These are phyloP conservation scores for Botrytis medusae DNA, from an alignment of 2,329 filamentous ascomycete species.

Conservation along the genomic window DNA sequence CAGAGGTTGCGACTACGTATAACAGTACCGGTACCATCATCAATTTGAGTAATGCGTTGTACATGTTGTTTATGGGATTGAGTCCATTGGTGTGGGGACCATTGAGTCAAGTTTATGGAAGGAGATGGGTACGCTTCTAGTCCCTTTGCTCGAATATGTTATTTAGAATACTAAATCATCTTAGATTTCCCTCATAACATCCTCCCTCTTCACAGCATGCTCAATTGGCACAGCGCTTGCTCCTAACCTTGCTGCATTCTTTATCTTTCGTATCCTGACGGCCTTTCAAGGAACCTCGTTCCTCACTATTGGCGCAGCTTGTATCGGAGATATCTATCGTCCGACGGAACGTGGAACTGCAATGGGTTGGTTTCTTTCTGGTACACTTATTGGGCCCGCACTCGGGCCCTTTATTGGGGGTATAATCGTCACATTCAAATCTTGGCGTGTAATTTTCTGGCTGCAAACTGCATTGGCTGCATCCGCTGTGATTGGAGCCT, in stretches of 20 bases:
- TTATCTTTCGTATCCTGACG: slow-evolving; percentile 71
- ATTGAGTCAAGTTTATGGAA: slow-evolving; percentile 63
- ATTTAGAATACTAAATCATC: slow-evolving; percentile 15
- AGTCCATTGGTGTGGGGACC: slow-evolving; percentile 72
- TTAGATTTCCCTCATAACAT: slow-evolving; percentile 59
- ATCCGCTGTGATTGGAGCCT: slow-evolving; percentile 56
- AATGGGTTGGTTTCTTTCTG: slow-evolving; percentile 70
- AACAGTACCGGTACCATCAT: slow-evolving; percentile 66
- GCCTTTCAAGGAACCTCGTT: slow-evolving; percentile 76
- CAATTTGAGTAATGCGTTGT: slow-evolving; percentile 73
- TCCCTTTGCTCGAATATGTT: not conserved
- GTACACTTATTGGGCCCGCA: slow-evolving; percentile 70
- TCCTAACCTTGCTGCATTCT: slow-evolving; percentile 69
- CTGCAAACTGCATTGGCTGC: slow-evolving; percentile 69
- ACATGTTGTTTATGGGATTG: slow-evolving; percentile 71
- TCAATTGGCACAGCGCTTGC: slow-evolving; percentile 72
- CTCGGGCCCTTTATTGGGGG: slow-evolving; percentile 71
- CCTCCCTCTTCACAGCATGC: slow-evolving; percentile 64
- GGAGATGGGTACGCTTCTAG: slow-evolving; percentile 50
- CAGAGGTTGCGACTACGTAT: slow-evolving; percentile 68
- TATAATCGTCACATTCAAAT: slow-evolving; percentile 71
- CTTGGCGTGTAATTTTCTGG: slow-evolving; percentile 77
- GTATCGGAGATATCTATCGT: slow-evolving; percentile 66
- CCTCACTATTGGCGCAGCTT: slow-evolving; percentile 68
- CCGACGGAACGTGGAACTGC: slow-evolving; percentile 70